Conservation (phyloP, 371 early-diverging fungal genomes). For the Rhizomucor miehei region DNA sequence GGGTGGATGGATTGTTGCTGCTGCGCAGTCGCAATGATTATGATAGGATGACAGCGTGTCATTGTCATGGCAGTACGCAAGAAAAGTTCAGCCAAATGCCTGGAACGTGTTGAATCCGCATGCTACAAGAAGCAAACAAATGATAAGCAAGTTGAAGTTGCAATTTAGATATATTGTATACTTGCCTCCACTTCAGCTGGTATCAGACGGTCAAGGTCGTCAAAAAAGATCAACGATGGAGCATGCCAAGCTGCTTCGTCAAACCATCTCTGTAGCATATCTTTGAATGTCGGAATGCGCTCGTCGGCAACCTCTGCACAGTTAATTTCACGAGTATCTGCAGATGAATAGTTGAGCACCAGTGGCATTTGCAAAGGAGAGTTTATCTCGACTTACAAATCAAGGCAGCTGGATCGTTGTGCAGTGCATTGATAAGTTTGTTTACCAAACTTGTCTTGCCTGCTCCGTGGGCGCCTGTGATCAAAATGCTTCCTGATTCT, state of each 20-base stretch:
- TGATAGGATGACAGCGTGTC: conserved; percentile 49
- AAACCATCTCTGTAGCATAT: conserved; percentile 62
- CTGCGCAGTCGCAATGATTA: conserved; percentile 68
- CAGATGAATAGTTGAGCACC: neutral
- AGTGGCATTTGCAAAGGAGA: neutral
- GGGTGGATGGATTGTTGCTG: conserved; percentile 70
- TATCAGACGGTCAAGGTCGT: conserved; percentile 94
- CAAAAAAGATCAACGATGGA: conserved; percentile 90
- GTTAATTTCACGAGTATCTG: conserved; percentile 54
- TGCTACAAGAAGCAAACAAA: conserved; percentile 28
- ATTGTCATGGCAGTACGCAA: conserved; percentile 42
- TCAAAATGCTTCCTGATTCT: conserved; percentile 71
- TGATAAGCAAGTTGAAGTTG: conserved; percentile 1
- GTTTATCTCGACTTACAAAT: conserved; percentile 53
- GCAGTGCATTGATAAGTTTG: conserved; percentile 40
- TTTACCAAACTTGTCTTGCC: conserved; percentile 80
- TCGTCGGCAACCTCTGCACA: conserved; percentile 69
- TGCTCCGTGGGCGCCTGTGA: conserved; percentile 83
- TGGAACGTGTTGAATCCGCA: conserved; percentile 65
- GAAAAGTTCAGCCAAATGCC: conserved; percentile 72
- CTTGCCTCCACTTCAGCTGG: conserved; percentile 80
- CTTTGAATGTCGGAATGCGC: conserved; percentile 60
- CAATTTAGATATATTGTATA: neutral
- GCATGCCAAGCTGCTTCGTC: conserved; percentile 73
- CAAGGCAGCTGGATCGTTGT: conserved; percentile 38